A percentile compares a stretch with the other conserved stretches of the same genome.
Evolutionary conservation across 352 stramenopile species (phyloP).

Genomic region (Pythium rishiriense): DNA sequence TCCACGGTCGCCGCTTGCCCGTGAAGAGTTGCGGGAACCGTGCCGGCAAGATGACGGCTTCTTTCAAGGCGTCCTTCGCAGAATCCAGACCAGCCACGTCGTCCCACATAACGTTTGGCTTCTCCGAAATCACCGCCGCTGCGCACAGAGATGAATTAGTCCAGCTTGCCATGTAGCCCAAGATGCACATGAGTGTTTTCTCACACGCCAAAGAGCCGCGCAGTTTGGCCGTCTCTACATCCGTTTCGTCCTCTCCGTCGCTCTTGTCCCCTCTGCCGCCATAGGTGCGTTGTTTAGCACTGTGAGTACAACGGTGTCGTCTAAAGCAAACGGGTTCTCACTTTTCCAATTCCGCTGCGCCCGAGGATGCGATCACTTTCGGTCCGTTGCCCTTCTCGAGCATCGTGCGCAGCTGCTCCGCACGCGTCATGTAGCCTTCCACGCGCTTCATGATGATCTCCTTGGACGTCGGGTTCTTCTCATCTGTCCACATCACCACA

Average conservation of each 20-base stretch:
- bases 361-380: constrained; percentile 55
- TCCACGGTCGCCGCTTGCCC: constrained; percentile 89
- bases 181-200: background rate
- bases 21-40: constrained; percentile 98
- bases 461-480: constrained; percentile 90
- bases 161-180: background rate
- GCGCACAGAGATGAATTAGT: background rate
- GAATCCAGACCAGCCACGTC: constrained; percentile 97
- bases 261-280: constrained; percentile 67
- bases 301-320: too few relatives aligned
- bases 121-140: constrained; percentile 87
- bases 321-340: constrained; percentile 23
- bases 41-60: constrained; percentile 96
- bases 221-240: constrained; percentile 96
- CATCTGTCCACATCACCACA: constrained; percentile 44
- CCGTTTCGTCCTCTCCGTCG: constrained; percentile 86
- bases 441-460: constrained; percentile 92
- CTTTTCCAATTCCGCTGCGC: constrained; percentile 75
- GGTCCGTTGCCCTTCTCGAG: constrained; percentile 63
- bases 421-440: constrained; percentile 89
- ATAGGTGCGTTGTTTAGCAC: background rate
- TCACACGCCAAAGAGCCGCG: constrained; percentile 89
- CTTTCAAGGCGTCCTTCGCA: constrained; percentile 98
- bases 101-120: constrained; percentile 96
- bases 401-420: constrained; percentile 84